Evolutionary conservation across 192 early-diverging fungal species (phyloP).

Genomic region (Coemansia sp.): DNA sequence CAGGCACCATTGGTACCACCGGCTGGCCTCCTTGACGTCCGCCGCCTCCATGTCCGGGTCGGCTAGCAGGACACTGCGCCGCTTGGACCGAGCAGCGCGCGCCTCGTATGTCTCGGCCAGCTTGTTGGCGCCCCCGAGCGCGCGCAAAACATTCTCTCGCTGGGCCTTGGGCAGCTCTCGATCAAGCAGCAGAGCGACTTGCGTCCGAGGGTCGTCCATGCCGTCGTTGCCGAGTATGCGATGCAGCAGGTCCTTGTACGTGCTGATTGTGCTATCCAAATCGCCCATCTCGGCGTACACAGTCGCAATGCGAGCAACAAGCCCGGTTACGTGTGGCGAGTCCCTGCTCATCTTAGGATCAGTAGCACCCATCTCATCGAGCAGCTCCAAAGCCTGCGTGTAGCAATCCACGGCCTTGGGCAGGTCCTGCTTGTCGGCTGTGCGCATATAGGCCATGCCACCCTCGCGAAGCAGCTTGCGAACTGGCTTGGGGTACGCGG

Average conservation of each 20-base stretch:
- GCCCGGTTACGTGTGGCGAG: constrained; percentile 41
- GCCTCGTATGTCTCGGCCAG: constrained; percentile 48
- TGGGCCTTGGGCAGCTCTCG: constrained; percentile 5
- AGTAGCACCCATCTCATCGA: constrained; percentile 28
- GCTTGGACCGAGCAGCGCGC: constrained; percentile 36
- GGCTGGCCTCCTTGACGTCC: constrained; percentile 30
- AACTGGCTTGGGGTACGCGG: constrained; percentile 29
- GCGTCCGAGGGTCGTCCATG: constrained; percentile 36
- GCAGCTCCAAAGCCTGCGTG: constrained; percentile 21
- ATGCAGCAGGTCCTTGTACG: constrained; percentile 38
- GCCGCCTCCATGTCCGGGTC: constrained; percentile 21
- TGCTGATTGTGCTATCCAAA: constrained; percentile 31
- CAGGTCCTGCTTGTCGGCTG: constrained; percentile 44
- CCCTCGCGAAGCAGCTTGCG: constrained; percentile 45
- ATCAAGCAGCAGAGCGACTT: constrained; percentile 32
- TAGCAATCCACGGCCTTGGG: constrained; percentile 45
- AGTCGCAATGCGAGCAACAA: constrained; percentile 37
- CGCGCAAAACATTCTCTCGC: constrained; percentile 35
- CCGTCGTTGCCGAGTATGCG: constrained; percentile 39
- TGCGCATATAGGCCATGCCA: constrained; percentile 37
- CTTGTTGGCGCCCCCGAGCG: constrained; percentile 48
- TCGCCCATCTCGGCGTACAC: constrained; percentile 50
- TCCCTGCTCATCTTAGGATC: constrained; percentile 30
- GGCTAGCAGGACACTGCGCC: constrained; percentile 36
- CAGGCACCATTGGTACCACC: constrained; percentile 56